These are phyloP conservation scores for Ganoderma resinaceum DNA, from an alignment of 1,284 basidiomycete species.

Conservation along the genomic window DNA sequence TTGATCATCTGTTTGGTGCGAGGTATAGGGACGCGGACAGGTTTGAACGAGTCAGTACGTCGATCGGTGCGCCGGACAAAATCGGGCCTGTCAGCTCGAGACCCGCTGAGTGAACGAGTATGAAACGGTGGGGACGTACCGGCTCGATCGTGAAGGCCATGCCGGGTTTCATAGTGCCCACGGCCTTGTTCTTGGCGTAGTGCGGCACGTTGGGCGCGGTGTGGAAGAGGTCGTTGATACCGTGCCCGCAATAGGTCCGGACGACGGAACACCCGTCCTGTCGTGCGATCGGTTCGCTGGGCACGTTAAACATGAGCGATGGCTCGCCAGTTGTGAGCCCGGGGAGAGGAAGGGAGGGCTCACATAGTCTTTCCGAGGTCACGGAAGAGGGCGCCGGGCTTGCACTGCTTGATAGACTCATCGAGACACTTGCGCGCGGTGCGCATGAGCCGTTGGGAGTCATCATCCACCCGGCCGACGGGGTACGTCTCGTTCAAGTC, in stretches of 20 bases:
- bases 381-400: constrained; percentile 87
- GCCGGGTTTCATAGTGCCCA: constrained; percentile 85
- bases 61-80: not conserved
- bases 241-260: constrained; percentile 91
- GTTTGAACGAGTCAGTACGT: not conserved
- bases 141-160: constrained; percentile 88
- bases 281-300: constrained; percentile 83
- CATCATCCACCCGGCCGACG: constrained; percentile 86
- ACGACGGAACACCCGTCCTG: constrained; percentile 86
- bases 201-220: constrained; percentile 80
- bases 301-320: not conserved
- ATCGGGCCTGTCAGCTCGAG: not conserved
- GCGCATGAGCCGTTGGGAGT: constrained; percentile 82
- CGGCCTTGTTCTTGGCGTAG: constrained; percentile 86
- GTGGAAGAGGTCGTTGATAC: constrained; percentile 88
- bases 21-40: not conserved
- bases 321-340: too few species aligned
- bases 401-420: constrained; percentile 89
- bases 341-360: not conserved
- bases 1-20: constrained; percentile 84
- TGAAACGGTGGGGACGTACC: constrained; percentile 46
- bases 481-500: constrained; percentile 93
- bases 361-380: constrained; percentile 86
- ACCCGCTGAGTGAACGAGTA: not conserved
- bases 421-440: constrained; percentile 85